phyloP scores from a whole-genome alignment of 768 basidiomycete species.

The Kwoniella heveanensis region DNA sequence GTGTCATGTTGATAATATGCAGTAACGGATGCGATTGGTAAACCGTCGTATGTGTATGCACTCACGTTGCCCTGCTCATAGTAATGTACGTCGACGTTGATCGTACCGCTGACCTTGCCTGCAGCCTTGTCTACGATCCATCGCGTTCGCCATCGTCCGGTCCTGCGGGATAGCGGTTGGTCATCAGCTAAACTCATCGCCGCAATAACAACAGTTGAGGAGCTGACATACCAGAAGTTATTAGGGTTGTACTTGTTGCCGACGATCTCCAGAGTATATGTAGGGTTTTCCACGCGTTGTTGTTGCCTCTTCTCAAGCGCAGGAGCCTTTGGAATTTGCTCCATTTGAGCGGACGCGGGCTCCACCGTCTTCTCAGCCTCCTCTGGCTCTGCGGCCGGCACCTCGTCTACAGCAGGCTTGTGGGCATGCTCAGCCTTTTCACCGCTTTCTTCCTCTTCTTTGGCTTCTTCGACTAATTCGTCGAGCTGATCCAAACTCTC shows the following conservation, averaged over 20 bases:
- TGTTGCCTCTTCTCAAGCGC: constrained; percentile 20
- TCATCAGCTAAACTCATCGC: no score
- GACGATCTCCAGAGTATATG: constrained; percentile 72
- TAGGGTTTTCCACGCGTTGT: constrained; percentile 41
- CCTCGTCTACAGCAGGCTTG: neutral
- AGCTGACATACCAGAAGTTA: constrained; percentile 76
- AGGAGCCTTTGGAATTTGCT: neutral
- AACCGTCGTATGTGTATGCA: neutral
- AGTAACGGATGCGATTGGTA: neutral
- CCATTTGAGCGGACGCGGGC: constrained; percentile 7
- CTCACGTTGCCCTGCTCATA: constrained; percentile 95
- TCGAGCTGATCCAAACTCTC: constrained; percentile 41
- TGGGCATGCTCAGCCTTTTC: constrained; percentile 13
- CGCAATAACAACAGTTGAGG: no score
- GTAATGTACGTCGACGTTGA: constrained; percentile 87
- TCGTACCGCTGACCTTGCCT: constrained; percentile 68
- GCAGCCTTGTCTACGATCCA: constrained; percentile 73
- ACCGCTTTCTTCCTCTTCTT: constrained; percentile 34
- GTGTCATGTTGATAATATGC: neutral
- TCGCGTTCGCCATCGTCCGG: constrained; percentile 90
- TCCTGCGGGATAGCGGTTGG: no score
- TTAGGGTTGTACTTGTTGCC: constrained; percentile 92
- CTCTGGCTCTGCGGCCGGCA: constrained; percentile 5
- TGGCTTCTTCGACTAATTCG: constrained; percentile 30
- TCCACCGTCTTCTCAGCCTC: constrained; percentile 11